These are phyloP conservation scores for Luffa aegyptiaca DNA, from an alignment of 306 rosid genomes.

Conservation along the genomic window DNA sequence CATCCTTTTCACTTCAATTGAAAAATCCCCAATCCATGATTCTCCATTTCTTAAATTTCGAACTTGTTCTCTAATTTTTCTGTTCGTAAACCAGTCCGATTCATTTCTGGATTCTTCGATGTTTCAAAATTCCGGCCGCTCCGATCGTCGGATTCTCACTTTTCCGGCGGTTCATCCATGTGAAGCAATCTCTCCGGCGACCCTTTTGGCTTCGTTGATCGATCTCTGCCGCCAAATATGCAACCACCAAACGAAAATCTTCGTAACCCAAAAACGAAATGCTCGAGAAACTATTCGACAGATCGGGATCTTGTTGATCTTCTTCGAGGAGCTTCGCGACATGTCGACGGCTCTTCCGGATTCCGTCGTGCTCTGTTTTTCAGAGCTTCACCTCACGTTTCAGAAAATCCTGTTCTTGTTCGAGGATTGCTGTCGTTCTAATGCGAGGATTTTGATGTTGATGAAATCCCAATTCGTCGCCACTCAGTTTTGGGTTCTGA, in stretches of 20 bases:
- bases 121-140: constrained; percentile 10
- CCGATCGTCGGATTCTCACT: constrained; percentile 51
- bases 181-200: constrained; percentile 25
- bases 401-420: constrained; percentile 54
- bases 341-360: background rate
- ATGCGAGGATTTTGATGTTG: constrained; percentile 37
- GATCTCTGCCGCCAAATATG: constrained; percentile 35
- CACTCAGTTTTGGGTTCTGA: constrained; percentile 27
- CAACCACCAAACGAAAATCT: constrained; percentile 22
- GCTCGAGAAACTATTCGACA: constrained; percentile 57
- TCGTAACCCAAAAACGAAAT: constrained; percentile 44
- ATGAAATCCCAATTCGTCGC: constrained; percentile 40
- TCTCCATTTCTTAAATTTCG: background rate
- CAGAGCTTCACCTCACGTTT: constrained; percentile 52
- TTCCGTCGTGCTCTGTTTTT: constrained; percentile 37
- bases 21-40: background rate
- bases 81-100: background rate
- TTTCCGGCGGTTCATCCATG: constrained; percentile 84
- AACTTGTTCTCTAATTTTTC: background rate
- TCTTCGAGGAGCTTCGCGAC: constrained; percentile 50
- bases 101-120: background rate
- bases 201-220: constrained; percentile 45
- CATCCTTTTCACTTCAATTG: background rate
- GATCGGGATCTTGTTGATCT: constrained; percentile 28
- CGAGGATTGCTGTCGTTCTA: constrained; percentile 47